A percentile compares a stretch with the other conserved stretches of the same genome.
Conservation (phyloP, 345 rosid species). For the Arabidopsis suecica region DNA sequence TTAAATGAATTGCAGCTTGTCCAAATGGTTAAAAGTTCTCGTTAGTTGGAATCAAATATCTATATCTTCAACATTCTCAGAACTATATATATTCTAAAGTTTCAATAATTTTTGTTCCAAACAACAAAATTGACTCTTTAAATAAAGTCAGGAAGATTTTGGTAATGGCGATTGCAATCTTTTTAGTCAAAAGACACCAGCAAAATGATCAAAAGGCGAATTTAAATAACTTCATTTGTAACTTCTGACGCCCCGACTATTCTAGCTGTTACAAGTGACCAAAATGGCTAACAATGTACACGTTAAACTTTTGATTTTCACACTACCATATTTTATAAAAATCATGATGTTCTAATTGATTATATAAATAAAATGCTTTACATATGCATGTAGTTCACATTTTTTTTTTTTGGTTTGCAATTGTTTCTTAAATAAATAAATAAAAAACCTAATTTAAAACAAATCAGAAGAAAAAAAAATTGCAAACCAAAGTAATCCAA, state of each 20-base stretch:
- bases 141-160: slow-evolving; percentile 21
- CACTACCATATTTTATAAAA: too few relatives aligned
- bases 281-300: too few relatives aligned
- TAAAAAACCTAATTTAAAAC: too few relatives aligned
- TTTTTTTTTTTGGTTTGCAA: too few relatives aligned
- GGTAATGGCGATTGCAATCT: slow-evolving; percentile 9
- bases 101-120: slow-evolving; percentile 27
- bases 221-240: neutral
- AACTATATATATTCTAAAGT: slow-evolving; percentile 9
- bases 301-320: too few relatives aligned
- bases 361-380: too few relatives aligned
- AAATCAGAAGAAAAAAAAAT: too few relatives aligned
- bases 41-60: slow-evolving; percentile 9
- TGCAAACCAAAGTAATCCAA: neutral
- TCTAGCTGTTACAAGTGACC: neutral
- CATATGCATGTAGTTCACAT: too few relatives aligned
- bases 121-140: slow-evolving; percentile 27
- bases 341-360: too few relatives aligned
- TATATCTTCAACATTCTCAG: slow-evolving; percentile 7
- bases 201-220: slow-evolving; percentile 16
- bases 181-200: slow-evolving; percentile 31
- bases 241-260: neutral
- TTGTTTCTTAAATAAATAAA: too few relatives aligned
- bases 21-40: slow-evolving; percentile 1
- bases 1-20: slow-evolving; percentile 3